phyloP scores from a whole-genome alignment of 2,329 filamentous ascomycete genomes.

The Aspergillus awamori region DNA sequence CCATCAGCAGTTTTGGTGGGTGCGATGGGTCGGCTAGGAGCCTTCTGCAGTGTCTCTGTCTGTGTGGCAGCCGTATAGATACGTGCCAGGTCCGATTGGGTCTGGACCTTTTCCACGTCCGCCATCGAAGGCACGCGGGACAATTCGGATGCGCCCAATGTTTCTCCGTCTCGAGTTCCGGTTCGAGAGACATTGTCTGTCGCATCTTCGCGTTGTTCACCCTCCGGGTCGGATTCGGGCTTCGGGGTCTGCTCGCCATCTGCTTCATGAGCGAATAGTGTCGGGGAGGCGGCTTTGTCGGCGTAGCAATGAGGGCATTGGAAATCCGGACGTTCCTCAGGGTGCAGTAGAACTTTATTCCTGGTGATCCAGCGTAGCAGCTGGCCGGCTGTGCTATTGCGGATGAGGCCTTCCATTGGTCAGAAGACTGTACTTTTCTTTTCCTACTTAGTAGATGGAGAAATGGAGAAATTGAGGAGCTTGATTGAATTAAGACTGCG shows the following conservation, averaged over 20 bases:
- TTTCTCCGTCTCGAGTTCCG: background rate
- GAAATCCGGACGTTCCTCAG: slow-evolving; percentile 5
- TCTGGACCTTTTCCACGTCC: slow-evolving; percentile 7
- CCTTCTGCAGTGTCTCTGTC: slow-evolving; percentile 5
- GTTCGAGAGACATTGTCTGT: background rate
- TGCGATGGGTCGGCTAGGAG: slow-evolving; percentile 4
- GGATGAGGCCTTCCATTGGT: slow-evolving; percentile 2
- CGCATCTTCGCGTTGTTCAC: background rate
- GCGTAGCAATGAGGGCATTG: slow-evolving; percentile 8
- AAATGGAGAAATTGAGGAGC: background rate
- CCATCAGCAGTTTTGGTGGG: slow-evolving; percentile 6
- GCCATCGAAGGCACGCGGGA: slow-evolving; percentile 7
- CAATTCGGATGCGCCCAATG: background rate
- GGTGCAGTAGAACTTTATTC: background rate
- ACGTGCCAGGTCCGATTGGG: slow-evolving; percentile 3
- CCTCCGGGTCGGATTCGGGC: background rate
- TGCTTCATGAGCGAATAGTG: background rate
- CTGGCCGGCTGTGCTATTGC: slow-evolving; percentile 3
- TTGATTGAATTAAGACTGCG: background rate
- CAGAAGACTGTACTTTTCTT: background rate
- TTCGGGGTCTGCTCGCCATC: background rate
- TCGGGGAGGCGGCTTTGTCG: background rate
- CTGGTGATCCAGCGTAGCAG: slow-evolving; percentile 7
- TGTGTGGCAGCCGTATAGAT: slow-evolving; percentile 5
- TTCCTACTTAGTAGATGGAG: no score